Evolutionary conservation across 2,329 filamentous ascomycete genomes (phyloP).

Genomic region (Xylaria multiplex): DNA sequence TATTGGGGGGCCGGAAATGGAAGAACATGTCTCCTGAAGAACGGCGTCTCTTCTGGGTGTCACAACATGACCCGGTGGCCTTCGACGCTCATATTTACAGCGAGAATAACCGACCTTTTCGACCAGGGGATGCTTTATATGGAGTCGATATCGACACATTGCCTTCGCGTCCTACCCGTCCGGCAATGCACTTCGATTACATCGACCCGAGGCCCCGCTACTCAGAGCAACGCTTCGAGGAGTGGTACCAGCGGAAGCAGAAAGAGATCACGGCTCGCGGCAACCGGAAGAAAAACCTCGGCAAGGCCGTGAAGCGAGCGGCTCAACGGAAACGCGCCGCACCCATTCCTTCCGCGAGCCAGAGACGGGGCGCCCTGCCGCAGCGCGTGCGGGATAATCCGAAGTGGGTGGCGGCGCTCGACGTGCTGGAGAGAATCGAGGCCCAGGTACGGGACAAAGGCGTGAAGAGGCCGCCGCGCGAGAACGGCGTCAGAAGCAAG

Average conservation of each 20-base stretch:
- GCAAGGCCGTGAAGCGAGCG: conserved; percentile 51
- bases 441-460: conserved; percentile 17
- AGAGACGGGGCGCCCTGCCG: conserved; percentile 48
- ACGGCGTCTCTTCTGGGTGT: conserved; percentile 39
- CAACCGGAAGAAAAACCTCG: conserved; percentile 61
- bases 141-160: conserved; percentile 32
- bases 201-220: conserved; percentile 64
- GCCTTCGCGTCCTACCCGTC: conserved; percentile 36
- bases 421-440: conserved; percentile 46
- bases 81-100: conserved; percentile 56
- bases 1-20: conserved; percentile 32
- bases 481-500: conserved; percentile 9
- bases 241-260: conserved; percentile 60
- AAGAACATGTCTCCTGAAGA: conserved; percentile 36
- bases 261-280: conserved; percentile 61
- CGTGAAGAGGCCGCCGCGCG: conserved; percentile 10
- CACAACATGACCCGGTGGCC: conserved; percentile 41
- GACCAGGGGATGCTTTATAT: conserved; percentile 43
- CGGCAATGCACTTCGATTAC: conserved; percentile 54
- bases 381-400: conserved; percentile 57
- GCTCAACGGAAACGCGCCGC: conserved; percentile 51
- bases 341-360: conserved; percentile 29
- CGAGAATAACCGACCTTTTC: conserved; percentile 46
- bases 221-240: conserved; percentile 54
- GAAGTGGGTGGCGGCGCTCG: conserved; percentile 57